These are phyloP conservation scores for Solanum phureja DNA, from an alignment of 257 asterid species.

Conservation along the genomic window DNA sequence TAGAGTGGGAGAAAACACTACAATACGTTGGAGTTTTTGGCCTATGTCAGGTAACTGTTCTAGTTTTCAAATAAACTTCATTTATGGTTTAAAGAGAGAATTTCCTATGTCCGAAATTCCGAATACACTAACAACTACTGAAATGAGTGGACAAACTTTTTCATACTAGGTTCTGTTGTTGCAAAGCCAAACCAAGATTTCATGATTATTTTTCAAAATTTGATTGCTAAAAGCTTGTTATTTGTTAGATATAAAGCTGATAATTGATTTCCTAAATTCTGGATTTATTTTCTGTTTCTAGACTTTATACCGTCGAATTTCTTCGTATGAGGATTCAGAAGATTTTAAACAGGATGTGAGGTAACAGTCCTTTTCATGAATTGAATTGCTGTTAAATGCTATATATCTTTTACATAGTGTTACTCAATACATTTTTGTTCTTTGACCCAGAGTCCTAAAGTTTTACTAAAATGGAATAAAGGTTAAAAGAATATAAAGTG, in stretches of 20 bases:
- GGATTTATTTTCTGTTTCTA: slow-evolving; percentile 13
- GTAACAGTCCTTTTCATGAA: slow-evolving; percentile 23
- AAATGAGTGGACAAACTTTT: too few relatives aligned
- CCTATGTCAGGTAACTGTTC: too few relatives aligned
- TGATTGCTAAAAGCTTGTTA: neutral
- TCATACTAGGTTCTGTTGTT: too few relatives aligned
- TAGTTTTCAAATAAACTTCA: too few relatives aligned
- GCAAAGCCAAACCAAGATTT: too few relatives aligned
- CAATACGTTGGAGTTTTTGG: too few relatives aligned
- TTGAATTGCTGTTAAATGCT: neutral
- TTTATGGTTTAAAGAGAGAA: too few relatives aligned
- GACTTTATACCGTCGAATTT: slow-evolving; percentile 52
- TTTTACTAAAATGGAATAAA: neutral
- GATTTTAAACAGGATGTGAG: slow-evolving; percentile 67
- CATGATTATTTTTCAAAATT: too few relatives aligned
- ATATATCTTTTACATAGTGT: neutral
- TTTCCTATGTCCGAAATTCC: too few relatives aligned
- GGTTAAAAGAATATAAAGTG: neutral
- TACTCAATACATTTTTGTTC: neutral
- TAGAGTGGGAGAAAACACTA: slow-evolving; percentile 57
- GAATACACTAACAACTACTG: too few relatives aligned
- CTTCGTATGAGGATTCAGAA: slow-evolving; percentile 58
- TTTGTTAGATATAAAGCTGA: neutral
- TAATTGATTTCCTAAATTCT: neutral
- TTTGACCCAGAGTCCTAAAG: neutral